These are phyloP conservation scores for Fusarium xylarioides DNA, from an alignment of 2,329 filamentous ascomycete genomes.

Conservation along the genomic window DNA sequence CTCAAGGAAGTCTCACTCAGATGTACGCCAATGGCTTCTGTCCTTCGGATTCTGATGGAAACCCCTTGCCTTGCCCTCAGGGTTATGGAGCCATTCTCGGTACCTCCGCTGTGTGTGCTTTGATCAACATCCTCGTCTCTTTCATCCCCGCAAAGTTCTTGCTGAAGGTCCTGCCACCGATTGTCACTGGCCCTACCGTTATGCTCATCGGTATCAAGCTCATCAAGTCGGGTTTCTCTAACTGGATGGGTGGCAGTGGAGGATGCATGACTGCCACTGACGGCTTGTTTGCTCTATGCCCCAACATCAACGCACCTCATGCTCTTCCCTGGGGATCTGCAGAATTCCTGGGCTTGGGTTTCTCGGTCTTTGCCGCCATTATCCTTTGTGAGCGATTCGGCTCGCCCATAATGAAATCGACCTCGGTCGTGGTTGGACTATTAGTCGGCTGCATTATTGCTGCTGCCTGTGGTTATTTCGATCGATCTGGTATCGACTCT, in stretches of 20 bases:
- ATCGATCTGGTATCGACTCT: slow-evolving; percentile 73
- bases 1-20: slow-evolving; percentile 74
- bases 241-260: slow-evolving; percentile 81
- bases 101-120: slow-evolving; percentile 70
- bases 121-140: slow-evolving; percentile 77
- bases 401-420: slow-evolving; percentile 84
- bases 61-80: slow-evolving; percentile 75
- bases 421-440: slow-evolving; percentile 77
- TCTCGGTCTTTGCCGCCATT: slow-evolving; percentile 82
- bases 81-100: slow-evolving; percentile 79
- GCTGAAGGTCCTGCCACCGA: slow-evolving; percentile 79
- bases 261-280: slow-evolving; percentile 59
- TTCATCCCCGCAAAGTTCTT: slow-evolving; percentile 76
- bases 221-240: slow-evolving; percentile 75
- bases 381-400: slow-evolving; percentile 84
- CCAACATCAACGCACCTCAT: slow-evolving; percentile 72
- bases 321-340: slow-evolving; percentile 80
- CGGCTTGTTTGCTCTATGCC: slow-evolving; percentile 71
- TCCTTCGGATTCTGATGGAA: slow-evolving; percentile 66
- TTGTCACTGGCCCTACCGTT: slow-evolving; percentile 77
- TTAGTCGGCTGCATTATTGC: slow-evolving; percentile 81
- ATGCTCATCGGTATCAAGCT: slow-evolving; percentile 78
- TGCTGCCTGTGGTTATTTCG: slow-evolving; percentile 81
- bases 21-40: slow-evolving; percentile 82
- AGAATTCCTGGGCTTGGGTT: slow-evolving; percentile 81